Evolutionary conservation across 2,329 filamentous ascomycete genomes (phyloP).

Genomic region (Epicoccum sorghinum): DNA sequence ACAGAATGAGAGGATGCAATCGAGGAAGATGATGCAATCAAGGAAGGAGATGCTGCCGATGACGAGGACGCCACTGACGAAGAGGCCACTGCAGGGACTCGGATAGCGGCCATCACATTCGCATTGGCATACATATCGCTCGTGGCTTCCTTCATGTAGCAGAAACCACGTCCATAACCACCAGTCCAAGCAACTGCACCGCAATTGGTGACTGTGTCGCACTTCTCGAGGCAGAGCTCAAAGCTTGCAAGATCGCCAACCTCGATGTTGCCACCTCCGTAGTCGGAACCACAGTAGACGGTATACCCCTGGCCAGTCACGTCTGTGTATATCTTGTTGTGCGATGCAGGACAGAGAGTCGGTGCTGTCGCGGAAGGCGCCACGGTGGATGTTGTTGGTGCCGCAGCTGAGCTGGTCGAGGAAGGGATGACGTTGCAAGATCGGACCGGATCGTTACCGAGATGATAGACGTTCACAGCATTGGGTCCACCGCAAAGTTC

Average conservation of each 20-base stretch:
- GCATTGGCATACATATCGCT: neutral
- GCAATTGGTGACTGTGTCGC: neutral
- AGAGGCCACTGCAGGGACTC: neutral
- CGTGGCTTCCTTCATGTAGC: conserved; percentile 1
- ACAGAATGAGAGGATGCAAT: neutral
- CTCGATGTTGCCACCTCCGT: neutral
- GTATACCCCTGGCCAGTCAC: neutral
- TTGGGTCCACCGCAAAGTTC: neutral
- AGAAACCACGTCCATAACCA: conserved; percentile 1
- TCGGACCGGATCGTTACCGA: neutral
- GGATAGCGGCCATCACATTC: neutral
- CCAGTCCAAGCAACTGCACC: conserved; percentile 1
- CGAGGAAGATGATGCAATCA: too few species aligned
- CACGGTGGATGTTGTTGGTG: neutral
- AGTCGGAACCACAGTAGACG: neutral
- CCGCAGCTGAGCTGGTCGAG: neutral
- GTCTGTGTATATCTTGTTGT: conserved; percentile 1
- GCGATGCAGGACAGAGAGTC: neutral
- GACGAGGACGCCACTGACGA: neutral
- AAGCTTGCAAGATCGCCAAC: neutral
- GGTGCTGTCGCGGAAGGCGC: neutral
- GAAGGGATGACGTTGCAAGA: neutral
- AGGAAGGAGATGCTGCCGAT: neutral
- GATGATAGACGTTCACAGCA: conserved; percentile 2
- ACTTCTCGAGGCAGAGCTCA: conserved; percentile 1